Conservation (phyloP, 768 basidiomycete species). For the Leccinum ochraceum region DNA sequence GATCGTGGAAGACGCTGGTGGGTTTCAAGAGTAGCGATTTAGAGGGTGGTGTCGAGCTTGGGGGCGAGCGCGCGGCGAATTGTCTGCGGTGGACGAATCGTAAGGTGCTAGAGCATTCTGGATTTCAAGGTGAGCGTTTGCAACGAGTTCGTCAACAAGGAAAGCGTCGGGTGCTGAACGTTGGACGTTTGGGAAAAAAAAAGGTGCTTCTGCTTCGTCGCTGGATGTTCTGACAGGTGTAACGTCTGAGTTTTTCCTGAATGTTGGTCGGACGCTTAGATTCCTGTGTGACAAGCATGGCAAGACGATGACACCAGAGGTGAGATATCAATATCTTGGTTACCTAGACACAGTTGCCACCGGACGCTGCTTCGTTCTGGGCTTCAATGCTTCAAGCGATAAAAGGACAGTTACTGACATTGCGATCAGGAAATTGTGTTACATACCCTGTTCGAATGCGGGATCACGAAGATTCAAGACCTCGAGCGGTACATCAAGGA, state of each 20-base stretch:
- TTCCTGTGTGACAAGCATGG: constrained; percentile 82
- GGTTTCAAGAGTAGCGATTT: constrained; percentile 16
- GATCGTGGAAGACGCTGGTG: constrained; percentile 50
- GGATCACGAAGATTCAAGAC: constrained; percentile 72
- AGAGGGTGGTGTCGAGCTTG: constrained; percentile 49
- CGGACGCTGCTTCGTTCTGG: neutral
- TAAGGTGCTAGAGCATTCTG: constrained; percentile 85
- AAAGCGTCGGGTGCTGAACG: constrained; percentile 6
- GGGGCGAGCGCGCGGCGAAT: constrained; percentile 56
- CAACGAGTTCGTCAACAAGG: neutral
- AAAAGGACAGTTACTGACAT: constrained; percentile 10
- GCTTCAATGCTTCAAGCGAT: neutral
- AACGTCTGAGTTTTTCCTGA: constrained; percentile 76
- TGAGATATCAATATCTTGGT: constrained; percentile 39
- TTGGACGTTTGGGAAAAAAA: neutral
- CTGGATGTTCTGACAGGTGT: constrained; percentile 78
- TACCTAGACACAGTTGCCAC: neutral
- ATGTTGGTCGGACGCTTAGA: constrained; percentile 84
- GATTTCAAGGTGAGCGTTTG: constrained; percentile 78
- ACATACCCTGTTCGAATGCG: constrained; percentile 89
- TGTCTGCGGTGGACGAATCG: constrained; percentile 72
- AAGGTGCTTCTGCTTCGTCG: constrained; percentile 74
- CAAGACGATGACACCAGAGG: constrained; percentile 82
- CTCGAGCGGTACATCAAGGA: constrained; percentile 88
- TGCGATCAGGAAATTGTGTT: constrained; percentile 83